Evolutionary conservation across 495 filamentous ascomycete genomes (phyloP), one percentile per base, ranked within the genome.

Genomic region (Glarea lozoyensis): DNA sequence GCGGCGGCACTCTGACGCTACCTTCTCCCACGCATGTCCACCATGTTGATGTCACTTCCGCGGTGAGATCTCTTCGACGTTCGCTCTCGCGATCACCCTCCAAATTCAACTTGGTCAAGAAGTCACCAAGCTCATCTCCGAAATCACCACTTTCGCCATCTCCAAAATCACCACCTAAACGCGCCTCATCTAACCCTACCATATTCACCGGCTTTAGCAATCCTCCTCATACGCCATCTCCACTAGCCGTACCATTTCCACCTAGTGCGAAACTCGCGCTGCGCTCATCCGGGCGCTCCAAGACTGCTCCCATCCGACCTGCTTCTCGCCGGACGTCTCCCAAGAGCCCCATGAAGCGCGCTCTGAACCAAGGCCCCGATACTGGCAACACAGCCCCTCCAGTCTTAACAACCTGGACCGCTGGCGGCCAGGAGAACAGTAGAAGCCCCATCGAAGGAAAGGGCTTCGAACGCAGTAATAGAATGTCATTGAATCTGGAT

Each of bases 11-110:
- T 32, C 68, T 93, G 41, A 86, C 89, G 55, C 70, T 90, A 3
- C 76, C 84, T 39, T 90, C 88, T 22, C 88, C 88, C 37, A 86
- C 83, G 19, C 83, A 86, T 50, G 76, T 80, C 43, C 81, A 85
- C 52, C 78, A 82, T 65, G 81, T 86, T 52, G 84, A 89, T 62
- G 76, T 85, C 3, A 79, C 75, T 50, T 76, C 84, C 17, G 76
- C 84, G 12, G 81, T 93, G 39, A 70, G 81, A 49, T 80, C 87
- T 49, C 62, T 95, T 31, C 75, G 87, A 31, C 82, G 87, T 50
- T 93, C 88, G 16, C 67, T 95, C 35, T 93, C 86, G 20, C 72
- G 86, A 34, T 94, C 88, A 9, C 88, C 88, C 9, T 93, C 88
- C 7, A 93, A 88, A 57, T 86, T 88, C 52, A 74, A 73, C 25